These are phyloP conservation scores for Eimeria maxima DNA, from an alignment of 169 alveolate genomes.

Conservation along the genomic window DNA sequence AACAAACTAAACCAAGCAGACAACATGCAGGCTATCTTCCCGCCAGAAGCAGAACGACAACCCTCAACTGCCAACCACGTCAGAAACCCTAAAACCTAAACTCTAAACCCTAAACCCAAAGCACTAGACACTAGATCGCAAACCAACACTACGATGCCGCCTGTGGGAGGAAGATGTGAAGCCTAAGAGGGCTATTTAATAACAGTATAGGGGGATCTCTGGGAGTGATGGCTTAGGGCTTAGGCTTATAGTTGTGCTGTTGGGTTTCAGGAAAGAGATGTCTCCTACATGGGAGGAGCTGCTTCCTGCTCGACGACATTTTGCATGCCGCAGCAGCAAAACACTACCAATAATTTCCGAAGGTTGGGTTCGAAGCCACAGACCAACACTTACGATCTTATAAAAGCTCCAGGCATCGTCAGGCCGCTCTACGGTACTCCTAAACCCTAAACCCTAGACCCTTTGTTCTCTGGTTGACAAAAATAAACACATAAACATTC, in stretches of 20 bases:
- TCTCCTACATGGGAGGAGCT: background rate
- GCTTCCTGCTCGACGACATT: background rate
- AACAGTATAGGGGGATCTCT: background rate
- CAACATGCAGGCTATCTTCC: background rate
- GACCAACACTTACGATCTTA: constrained; percentile 24
- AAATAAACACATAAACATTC: background rate
- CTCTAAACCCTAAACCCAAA: background rate
- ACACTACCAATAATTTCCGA: background rate
- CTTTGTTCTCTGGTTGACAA: background rate
- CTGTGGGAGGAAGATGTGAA: too few species aligned
- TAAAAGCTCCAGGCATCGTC: constrained; percentile 48
- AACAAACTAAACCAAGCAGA: background rate
- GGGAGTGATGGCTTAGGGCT: too few species aligned
- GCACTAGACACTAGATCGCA: too few species aligned
- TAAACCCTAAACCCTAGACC: too few species aligned
- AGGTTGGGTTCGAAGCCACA: background rate
- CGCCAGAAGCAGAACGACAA: background rate
- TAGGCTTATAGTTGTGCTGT: too few species aligned
- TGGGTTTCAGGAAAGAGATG: background rate
- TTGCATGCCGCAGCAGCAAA: background rate
- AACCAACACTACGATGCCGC: too few species aligned
- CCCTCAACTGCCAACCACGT: background rate
- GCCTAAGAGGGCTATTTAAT: background rate
- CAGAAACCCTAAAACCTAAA: constrained; percentile 7
- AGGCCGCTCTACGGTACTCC: constrained; percentile 43